These are phyloP conservation scores for Phytopythium mirpurense DNA, from an alignment of 352 stramenopile genomes.

Conservation along the genomic window DNA sequence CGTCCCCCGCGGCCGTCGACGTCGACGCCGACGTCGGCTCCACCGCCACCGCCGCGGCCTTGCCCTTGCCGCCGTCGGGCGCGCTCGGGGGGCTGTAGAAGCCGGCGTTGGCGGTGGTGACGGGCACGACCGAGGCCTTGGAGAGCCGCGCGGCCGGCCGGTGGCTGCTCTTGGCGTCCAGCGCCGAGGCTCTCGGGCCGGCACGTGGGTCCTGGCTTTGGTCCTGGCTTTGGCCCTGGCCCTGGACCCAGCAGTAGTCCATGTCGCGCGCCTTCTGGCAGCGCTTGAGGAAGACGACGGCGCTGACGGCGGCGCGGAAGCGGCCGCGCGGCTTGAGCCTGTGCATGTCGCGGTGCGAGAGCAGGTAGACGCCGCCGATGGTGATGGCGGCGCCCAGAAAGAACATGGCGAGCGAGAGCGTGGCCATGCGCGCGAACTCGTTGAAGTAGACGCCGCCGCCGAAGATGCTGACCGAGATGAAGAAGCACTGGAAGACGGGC, in stretches of 20 bases:
- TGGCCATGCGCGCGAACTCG: constrained; percentile 59
- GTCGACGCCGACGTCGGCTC: too few species aligned
- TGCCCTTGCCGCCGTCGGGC: not conserved
- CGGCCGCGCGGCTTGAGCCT: constrained; percentile 35
- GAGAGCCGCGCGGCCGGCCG: constrained; percentile 15
- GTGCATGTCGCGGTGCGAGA: constrained; percentile 69
- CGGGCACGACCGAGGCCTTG: constrained; percentile 60
- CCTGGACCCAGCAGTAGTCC: constrained; percentile 36
- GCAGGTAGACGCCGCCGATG: constrained; percentile 61
- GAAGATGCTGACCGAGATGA: constrained; percentile 88
- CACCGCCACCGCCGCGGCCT: too few species aligned
- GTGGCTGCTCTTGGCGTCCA: constrained; percentile 3
- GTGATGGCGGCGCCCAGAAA: constrained; percentile 64
- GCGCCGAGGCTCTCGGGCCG: too few species aligned
- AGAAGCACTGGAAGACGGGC: constrained; percentile 87
- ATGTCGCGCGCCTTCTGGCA: constrained; percentile 51
- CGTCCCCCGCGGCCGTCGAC: not conserved
- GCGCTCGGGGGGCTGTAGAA: not conserved
- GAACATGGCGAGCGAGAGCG: constrained; percentile 58
- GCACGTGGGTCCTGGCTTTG: too few species aligned
- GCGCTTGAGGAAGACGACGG: constrained; percentile 66
- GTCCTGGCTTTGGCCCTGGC: too few species aligned
- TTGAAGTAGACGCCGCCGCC: constrained; percentile 88
- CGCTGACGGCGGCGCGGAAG: constrained; percentile 42
- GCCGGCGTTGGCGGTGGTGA: constrained; percentile 10